Percentiles rank a stretch among this genome's conserved stretches.
Evolutionary conservation across 108 stramenopile genomes (phyloP).

Genomic region (Aurantiochytrium sp.): DNA sequence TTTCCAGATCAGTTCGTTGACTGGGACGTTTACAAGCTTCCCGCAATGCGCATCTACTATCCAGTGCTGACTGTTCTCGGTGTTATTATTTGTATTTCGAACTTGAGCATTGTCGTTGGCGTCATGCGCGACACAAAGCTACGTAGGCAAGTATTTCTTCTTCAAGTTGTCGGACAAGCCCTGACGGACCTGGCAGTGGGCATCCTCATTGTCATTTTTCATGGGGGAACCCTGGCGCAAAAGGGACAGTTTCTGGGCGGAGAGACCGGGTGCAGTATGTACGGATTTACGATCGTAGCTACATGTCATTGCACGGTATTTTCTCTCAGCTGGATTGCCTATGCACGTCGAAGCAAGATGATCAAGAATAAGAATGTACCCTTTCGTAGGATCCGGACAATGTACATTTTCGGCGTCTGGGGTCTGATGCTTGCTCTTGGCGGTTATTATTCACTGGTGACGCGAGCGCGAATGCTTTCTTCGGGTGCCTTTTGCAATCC

Average conservation of each 20-base stretch:
- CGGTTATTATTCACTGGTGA: not conserved
- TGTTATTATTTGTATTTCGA: not conserved
- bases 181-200: not conserved
- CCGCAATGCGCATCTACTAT: not conserved
- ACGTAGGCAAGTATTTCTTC: not conserved
- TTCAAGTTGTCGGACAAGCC: not conserved
- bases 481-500: constrained; percentile 9
- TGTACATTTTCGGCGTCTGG: not conserved
- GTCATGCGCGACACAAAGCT: not conserved
- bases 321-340: not conserved
- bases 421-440: not conserved
- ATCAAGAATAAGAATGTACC: not conserved
- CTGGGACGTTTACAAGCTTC: not conserved
- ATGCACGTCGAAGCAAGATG: not conserved
- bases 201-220: not conserved
- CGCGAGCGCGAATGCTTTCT: not conserved
- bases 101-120: not conserved
- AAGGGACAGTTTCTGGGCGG: not conserved
- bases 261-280: not conserved
- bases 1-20: not conserved
- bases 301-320: constrained; percentile 11
- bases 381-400: not conserved
- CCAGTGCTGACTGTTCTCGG: not conserved
- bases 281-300: not conserved
- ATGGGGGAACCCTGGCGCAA: not conserved